Evolutionary conservation across 306 rosid species (phyloP), one percentile per base, ranked within the genome.

Genomic region (Rosa persica): DNA sequence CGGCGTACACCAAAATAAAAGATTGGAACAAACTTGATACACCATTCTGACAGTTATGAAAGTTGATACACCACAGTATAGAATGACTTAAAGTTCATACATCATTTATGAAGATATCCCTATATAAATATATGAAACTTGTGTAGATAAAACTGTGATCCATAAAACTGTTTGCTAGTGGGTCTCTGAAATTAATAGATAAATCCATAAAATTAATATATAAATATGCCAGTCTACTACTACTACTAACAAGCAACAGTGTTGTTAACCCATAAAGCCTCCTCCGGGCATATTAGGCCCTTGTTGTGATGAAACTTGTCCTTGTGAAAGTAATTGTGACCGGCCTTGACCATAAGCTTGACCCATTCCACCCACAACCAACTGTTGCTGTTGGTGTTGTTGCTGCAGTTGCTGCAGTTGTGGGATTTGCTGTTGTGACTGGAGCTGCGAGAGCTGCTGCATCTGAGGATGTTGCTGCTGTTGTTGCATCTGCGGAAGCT

Each of bases 311-410:
- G 93, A 72, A 57, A 88, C 93, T 60, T 91, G 98, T 73, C 94
- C 98, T 72, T 90, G 97, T 15, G 98, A 76, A 78, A 92, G 93
- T 86, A 92, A 34, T 23, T 95, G 98, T 3, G 97, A 81, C 75
- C 98, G 79, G 22, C 97, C 98, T 89, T 93, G 99, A 80, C 85
- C 92, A 60, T 95, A 91, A 17, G 84, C 76, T 74, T 92, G 98
- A 79, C 92, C 79, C 81, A 95, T 90, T 70, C 98, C 98, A 1
- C 88, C 57, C 9, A 93, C 89, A 67, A 88, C 97, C 92, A 95
- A 87, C 85, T 93, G 97, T 61, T 89, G 97, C 39, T 76, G 81
- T 52, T 87, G 90, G 25, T 84, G 92, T 40, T 89, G 93, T 47
- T 83, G 93, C 77, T 86, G 96, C 76, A 83, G 40, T 38, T 87